These are phyloP conservation scores for Senna tora DNA, from an alignment of 306 rosid genomes.

Conservation along the genomic window DNA sequence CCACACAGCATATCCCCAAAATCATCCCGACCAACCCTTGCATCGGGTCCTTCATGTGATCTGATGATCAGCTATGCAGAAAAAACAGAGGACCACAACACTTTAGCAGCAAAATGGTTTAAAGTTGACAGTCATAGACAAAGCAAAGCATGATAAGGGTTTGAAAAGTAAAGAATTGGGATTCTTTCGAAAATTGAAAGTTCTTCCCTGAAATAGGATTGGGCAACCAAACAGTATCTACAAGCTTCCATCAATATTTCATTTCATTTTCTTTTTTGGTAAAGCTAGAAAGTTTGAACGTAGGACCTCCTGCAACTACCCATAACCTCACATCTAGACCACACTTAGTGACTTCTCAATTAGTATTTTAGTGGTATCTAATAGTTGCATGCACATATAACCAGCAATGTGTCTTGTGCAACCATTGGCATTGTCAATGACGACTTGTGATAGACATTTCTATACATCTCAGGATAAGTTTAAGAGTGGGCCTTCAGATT, in stretches of 20 bases:
- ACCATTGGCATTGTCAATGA: slow-evolving; percentile 2
- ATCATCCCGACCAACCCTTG: slow-evolving; percentile 68
- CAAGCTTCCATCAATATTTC: neutral
- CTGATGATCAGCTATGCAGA: slow-evolving; percentile 80
- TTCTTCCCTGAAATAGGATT: neutral
- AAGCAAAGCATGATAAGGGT: neutral
- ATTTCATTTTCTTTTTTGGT: neutral
- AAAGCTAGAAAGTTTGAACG: neutral
- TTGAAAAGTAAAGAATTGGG: slow-evolving; percentile 7
- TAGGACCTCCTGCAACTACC: neutral
- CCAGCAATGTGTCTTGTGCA: slow-evolving; percentile 18
- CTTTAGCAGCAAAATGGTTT: slow-evolving; percentile 26
- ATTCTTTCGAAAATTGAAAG: neutral
- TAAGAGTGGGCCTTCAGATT: slow-evolving; percentile 13
- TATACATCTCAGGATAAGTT: slow-evolving; percentile 22
- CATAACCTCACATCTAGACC: neutral
- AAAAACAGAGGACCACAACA: slow-evolving; percentile 34
- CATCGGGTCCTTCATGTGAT: slow-evolving; percentile 94
- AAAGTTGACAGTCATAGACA: slow-evolving; percentile 17
- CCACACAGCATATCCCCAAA: slow-evolving; percentile 81
- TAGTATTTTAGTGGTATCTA: neutral
- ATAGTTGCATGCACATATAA: neutral
- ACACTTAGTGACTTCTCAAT: neutral
- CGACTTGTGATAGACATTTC: slow-evolving; percentile 13
- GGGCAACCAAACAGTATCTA: slow-evolving; percentile 6